Evolutionary conservation across 2,329 filamentous ascomycete species (phyloP).

Genomic region (Diaporthe amygdali): DNA sequence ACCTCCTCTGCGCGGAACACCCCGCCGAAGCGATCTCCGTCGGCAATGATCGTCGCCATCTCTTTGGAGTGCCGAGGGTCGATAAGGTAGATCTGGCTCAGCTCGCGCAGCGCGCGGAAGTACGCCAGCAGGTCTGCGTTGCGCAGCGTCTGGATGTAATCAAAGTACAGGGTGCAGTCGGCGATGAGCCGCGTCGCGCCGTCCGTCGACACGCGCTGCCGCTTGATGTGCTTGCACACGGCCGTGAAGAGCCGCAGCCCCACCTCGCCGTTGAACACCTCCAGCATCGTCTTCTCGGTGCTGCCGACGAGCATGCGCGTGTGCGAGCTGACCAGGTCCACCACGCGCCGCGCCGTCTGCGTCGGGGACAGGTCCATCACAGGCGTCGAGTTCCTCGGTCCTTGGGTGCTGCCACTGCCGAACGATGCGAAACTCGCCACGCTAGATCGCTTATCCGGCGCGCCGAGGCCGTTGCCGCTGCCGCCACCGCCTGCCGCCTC

Average conservation of each 20-base stretch:
- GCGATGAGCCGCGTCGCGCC: conserved; percentile 93
- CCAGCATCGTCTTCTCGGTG: conserved; percentile 96
- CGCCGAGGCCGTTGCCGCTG: conserved; percentile 34
- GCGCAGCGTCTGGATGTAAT: conserved; percentile 79
- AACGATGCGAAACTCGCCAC: conserved; percentile 24
- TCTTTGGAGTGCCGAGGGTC: conserved; percentile 88
- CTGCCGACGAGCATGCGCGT: conserved; percentile 92
- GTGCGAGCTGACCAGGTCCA: conserved; percentile 85
- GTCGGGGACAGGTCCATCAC: conserved; percentile 73
- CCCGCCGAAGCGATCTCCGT: conserved; percentile 86
- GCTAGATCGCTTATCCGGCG: conserved; percentile 27
- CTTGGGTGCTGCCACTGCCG: conserved; percentile 27
- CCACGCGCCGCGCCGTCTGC: conserved; percentile 77
- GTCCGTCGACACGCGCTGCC: conserved; percentile 87
- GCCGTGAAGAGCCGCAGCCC: conserved; percentile 89
- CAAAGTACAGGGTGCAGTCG: conserved; percentile 93
- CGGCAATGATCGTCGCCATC: conserved; percentile 92
- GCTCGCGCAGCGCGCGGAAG: conserved; percentile 88
- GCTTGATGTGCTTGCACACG: conserved; percentile 96
- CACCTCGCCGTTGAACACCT: conserved; percentile 98
- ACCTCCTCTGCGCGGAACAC: conserved; percentile 96
- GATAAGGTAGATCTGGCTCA: conserved; percentile 95
- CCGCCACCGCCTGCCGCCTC: conserved; percentile 33
- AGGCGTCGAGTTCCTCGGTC: conserved; percentile 42
- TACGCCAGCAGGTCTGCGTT: conserved; percentile 88